phyloP scores from a whole-genome alignment of 345 rosid species.

The Acer saccharum region DNA sequence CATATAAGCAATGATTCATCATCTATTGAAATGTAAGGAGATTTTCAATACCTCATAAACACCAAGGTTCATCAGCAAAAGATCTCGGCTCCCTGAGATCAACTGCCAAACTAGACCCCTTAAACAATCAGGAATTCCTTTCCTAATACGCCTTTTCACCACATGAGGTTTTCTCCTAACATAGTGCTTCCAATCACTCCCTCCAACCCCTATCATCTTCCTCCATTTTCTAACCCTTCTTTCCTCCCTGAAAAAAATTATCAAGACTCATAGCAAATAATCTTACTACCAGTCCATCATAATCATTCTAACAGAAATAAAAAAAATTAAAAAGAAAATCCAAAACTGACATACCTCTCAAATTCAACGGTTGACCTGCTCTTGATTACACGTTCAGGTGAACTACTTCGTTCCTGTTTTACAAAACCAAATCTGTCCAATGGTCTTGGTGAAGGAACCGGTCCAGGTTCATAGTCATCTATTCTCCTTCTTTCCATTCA shows the following conservation, averaged over 20 bases:
- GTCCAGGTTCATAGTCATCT: constrained; percentile 69
- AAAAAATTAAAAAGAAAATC: neutral
- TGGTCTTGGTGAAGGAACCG: constrained; percentile 57
- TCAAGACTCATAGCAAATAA: constrained; percentile 14
- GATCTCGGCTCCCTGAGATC: constrained; percentile 92
- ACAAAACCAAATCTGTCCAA: constrained; percentile 80
- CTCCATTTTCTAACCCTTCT: constrained; percentile 92
- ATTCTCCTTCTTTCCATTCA: constrained; percentile 65
- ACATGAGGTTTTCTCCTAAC: constrained; percentile 84
- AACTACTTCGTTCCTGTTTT: constrained; percentile 60
- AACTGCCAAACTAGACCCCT: constrained; percentile 99
- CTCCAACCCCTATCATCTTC: constrained; percentile 97
- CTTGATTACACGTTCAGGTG: constrained; percentile 55
- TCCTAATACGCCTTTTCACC: constrained; percentile 80
- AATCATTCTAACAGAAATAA: constrained; percentile 1
- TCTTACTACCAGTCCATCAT: neutral
- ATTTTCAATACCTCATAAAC: constrained; percentile 67
- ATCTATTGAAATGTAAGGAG: constrained; percentile 15
- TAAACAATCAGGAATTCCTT: constrained; percentile 96
- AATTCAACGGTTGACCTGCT: constrained; percentile 46
- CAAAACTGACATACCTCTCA: constrained; percentile 46
- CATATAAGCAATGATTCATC: neutral
- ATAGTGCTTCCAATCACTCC: constrained; percentile 97
- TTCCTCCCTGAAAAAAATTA: constrained; percentile 62
- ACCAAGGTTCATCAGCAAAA: constrained; percentile 93